These are phyloP conservation scores for Rhodosorus marinus DNA, from an alignment of 23 red algal species.

Conservation along the genomic window DNA sequence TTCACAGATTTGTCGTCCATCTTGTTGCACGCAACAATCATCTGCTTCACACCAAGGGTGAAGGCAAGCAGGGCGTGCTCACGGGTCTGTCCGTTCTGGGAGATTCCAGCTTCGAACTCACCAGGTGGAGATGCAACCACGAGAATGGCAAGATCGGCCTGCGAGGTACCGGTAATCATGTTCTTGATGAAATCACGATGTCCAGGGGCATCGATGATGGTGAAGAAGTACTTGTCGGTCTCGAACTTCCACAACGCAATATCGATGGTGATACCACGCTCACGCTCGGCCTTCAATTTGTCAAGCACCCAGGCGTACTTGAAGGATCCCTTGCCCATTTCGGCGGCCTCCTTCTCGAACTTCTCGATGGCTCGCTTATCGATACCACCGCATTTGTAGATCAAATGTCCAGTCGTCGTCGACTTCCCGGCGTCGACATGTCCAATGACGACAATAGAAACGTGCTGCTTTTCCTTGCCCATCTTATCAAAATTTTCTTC, in stretches of 20 bases:
- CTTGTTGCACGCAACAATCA: constrained; percentile 96
- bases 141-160: constrained; percentile 6
- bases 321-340: constrained; percentile 95
- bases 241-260: constrained; percentile 17
- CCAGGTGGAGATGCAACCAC: constrained; percentile 44
- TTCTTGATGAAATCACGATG: constrained; percentile 3
- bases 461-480: constrained; percentile 1
- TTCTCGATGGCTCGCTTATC: constrained; percentile 10
- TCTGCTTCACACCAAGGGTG: constrained; percentile 73
- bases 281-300: constrained; percentile 18
- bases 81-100: constrained; percentile 74
- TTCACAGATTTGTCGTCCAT: constrained; percentile 92
- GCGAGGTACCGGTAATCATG: constrained; percentile 6
- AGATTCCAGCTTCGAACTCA: constrained; percentile 63
- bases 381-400: constrained; percentile 1
- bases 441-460: constrained; percentile 10
- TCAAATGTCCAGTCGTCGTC: neutral
- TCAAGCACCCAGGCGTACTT: constrained; percentile 28
- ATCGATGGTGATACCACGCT: constrained; percentile 36
- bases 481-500: too few species aligned
- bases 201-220: constrained; percentile 6
- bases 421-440: constrained; percentile 13
- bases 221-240: neutral
- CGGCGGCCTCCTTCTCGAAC: constrained; percentile 93
- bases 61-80: constrained; percentile 66